Evolutionary conservation across 169 alveolate species (phyloP).

Genomic region (Cryptosporidium ryanae): DNA sequence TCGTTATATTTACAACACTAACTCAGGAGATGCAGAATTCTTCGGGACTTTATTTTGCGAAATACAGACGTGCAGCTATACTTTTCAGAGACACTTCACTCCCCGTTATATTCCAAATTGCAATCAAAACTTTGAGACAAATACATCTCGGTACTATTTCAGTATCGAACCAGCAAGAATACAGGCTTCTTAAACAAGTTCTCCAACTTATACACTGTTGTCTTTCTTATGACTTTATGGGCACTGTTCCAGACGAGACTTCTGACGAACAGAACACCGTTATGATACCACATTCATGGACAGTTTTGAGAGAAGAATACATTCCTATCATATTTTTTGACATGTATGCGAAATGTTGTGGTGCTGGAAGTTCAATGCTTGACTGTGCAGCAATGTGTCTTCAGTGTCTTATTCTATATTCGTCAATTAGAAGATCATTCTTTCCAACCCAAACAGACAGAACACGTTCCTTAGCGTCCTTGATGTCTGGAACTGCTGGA

Average conservation of each 20-base stretch:
- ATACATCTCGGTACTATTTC: conserved; percentile 60
- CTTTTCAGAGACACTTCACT: conserved; percentile 92
- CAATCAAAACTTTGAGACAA: conserved; percentile 77
- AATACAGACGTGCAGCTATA: conserved; percentile 91
- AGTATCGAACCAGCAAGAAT: conserved; percentile 79
- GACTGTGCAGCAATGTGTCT: conserved; percentile 88
- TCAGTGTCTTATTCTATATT: conserved; percentile 87
- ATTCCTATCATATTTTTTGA: conserved; percentile 82
- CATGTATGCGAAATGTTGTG: conserved; percentile 75
- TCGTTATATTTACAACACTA: conserved; percentile 89
- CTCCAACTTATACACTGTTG: conserved; percentile 90
- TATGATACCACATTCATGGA: conserved; percentile 93
- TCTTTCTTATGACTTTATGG: conserved; percentile 93
- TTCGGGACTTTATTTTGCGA: conserved; percentile 86
- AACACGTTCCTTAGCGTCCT: conserved; percentile 84
- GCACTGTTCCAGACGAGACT: conserved; percentile 93
- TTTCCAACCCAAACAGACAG: conserved; percentile 89
- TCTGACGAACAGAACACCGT: conserved; percentile 93
- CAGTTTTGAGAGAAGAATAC: conserved; percentile 86
- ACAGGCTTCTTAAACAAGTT: conserved; percentile 87
- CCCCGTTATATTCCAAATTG: conserved; percentile 88
- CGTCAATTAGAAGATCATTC: conserved; percentile 90
- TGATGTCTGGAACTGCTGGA: conserved; percentile 89
- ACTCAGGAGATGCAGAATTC: conserved; percentile 89
- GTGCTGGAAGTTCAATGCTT: conserved; percentile 71